A percentile compares a stretch with the other conserved stretches of the same genome.
Conservation (phyloP, 2,329 filamentous ascomycete genomes). For the Neocucurbitaria cava region DNA sequence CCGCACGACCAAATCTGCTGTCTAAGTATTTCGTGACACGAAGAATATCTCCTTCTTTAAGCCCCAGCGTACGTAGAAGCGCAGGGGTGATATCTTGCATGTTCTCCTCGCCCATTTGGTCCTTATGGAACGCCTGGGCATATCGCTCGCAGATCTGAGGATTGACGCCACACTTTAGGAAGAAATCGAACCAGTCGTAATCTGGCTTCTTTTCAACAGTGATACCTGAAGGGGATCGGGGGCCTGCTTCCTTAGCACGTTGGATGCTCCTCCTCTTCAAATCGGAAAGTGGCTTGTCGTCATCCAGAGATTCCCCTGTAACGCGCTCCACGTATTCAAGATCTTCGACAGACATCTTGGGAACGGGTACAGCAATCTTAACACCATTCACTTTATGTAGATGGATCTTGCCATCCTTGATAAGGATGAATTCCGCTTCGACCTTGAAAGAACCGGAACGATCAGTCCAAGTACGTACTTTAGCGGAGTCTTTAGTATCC, state of each 20-base stretch:
- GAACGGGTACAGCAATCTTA: constrained; percentile 94
- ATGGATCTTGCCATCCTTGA: constrained; percentile 96
- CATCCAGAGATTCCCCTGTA: constrained; percentile 86
- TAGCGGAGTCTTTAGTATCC: constrained; percentile 67
- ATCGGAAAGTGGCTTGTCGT: constrained; percentile 91
- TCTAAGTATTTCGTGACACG: constrained; percentile 92
- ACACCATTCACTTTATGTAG: constrained; percentile 97
- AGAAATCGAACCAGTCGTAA: constrained; percentile 99
- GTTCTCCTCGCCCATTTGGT: constrained; percentile 95
- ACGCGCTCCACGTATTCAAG: constrained; percentile 90
- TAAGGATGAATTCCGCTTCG: constrained; percentile 92
- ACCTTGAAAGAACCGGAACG: constrained; percentile 95
- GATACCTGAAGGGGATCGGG: constrained; percentile 62
- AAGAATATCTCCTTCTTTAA: constrained; percentile 95
- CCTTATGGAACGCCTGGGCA: constrained; percentile 83
- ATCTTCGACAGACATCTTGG: constrained; percentile 95
- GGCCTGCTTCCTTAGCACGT: constrained; percentile 58
- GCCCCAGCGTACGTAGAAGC: constrained; percentile 83
- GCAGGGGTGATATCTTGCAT: constrained; percentile 86
- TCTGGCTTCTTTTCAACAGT: constrained; percentile 73
- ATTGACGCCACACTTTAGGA: constrained; percentile 88
- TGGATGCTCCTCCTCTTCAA: constrained; percentile 65
- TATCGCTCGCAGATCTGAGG: constrained; percentile 95
- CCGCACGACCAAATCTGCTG: constrained; percentile 71
- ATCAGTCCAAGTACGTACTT: constrained; percentile 93